These are phyloP conservation scores for Cryphonectria carpinicola DNA, from an alignment of 2,329 filamentous ascomycete species.

Conservation along the genomic window DNA sequence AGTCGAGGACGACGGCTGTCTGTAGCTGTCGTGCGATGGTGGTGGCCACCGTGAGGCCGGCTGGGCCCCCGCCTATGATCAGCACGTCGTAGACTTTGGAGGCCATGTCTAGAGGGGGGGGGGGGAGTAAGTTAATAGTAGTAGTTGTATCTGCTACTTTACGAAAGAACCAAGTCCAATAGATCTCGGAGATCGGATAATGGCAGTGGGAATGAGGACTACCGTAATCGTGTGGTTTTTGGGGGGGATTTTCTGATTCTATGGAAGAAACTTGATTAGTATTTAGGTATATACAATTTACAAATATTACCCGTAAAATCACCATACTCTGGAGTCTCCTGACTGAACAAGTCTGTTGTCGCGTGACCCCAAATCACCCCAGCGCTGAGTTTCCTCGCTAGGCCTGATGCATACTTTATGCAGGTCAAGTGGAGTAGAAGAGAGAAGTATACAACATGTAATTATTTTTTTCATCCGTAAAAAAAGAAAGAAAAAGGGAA, in stretches of 20 bases:
- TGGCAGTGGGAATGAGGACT: not conserved
- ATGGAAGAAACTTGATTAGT: not conserved
- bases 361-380: conserved; percentile 2
- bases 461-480: not conserved
- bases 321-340: not conserved
- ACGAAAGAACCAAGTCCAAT: not conserved
- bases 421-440: not conserved
- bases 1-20: conserved; percentile 54
- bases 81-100: conserved; percentile 38
- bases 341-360: not conserved
- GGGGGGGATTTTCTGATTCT: too few species aligned
- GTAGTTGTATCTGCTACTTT: not conserved
- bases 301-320: not conserved
- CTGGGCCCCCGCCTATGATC: conserved; percentile 57
- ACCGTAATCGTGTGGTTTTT: not conserved
- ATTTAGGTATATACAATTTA: not conserved
- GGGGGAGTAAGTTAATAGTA: not conserved
- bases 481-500: not conserved
- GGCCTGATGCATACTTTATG: not conserved
- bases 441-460: not conserved
- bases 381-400: not conserved
- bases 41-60: conserved; percentile 52
- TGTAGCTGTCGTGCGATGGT: conserved; percentile 54
- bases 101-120: not conserved
- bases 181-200: not conserved